A percentile compares a stretch with the other conserved stretches of the same genome.
These are phyloP conservation scores for Colletotrichum orchidophilum DNA, from an alignment of 2,329 filamentous ascomycete species.

Conservation along the genomic window DNA sequence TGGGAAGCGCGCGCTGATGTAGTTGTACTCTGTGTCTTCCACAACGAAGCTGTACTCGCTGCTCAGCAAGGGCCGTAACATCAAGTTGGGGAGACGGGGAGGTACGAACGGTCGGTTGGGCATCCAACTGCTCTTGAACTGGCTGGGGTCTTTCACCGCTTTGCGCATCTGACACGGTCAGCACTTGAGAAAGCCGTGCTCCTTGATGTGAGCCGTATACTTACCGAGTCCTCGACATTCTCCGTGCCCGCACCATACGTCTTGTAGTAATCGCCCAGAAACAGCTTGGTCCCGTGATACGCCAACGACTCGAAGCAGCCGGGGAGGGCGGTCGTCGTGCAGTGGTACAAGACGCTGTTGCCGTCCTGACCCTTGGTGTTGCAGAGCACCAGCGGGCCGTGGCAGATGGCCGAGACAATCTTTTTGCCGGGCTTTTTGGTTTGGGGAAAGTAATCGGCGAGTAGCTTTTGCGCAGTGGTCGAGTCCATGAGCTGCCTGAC, in stretches of 20 bases:
- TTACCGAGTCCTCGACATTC: slow-evolving; percentile 56
- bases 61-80: not conserved
- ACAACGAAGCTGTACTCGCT: slow-evolving; percentile 52
- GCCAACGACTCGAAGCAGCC: slow-evolving; percentile 57
- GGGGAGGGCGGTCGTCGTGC: slow-evolving; percentile 58
- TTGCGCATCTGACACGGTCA: slow-evolving; percentile 49
- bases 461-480: slow-evolving; percentile 50
- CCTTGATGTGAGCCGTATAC: slow-evolving; percentile 30
- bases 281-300: slow-evolving; percentile 57
- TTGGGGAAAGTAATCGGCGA: slow-evolving; percentile 57
- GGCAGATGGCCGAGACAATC: slow-evolving; percentile 59
- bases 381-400: slow-evolving; percentile 61
- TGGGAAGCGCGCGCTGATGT: slow-evolving; percentile 58
- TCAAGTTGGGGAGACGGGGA: not conserved
- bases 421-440: slow-evolving; percentile 55
- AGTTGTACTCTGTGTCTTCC: slow-evolving; percentile 58
- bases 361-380: slow-evolving; percentile 51
- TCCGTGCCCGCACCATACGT: slow-evolving; percentile 62
- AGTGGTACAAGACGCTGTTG: slow-evolving; percentile 57
- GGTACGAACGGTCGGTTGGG: slow-evolving; percentile 17
- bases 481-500: slow-evolving; percentile 63
- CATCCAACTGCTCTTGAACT: slow-evolving; percentile 55
- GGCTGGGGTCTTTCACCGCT: slow-evolving; percentile 50
- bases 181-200: not conserved
- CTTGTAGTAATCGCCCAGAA: slow-evolving; percentile 66